A percentile compares a stretch with the other conserved stretches of the same genome.
Conservation (phyloP, 2,329 filamentous ascomycete species). For the Chaetomium sp. region DNA sequence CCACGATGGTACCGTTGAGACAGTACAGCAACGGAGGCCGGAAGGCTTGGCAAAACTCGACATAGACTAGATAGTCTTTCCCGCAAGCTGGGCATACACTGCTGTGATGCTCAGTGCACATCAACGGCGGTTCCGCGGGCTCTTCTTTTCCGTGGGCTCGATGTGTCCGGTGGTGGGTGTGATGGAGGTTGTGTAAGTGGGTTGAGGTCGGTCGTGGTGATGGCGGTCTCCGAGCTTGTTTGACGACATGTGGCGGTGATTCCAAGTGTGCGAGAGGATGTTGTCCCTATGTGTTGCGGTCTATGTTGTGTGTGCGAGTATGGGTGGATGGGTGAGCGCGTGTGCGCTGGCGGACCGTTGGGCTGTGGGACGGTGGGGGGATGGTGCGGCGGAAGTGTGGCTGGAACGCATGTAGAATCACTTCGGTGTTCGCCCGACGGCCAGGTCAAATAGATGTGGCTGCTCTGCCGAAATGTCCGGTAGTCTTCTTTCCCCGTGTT, state of each 20-base stretch:
- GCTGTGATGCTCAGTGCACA: slow-evolving; percentile 53
- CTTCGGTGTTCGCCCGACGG: too few relatives aligned
- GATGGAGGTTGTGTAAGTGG: background rate
- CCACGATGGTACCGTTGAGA: slow-evolving; percentile 36
- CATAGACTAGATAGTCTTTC: slow-evolving; percentile 53
- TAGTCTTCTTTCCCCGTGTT: too few relatives aligned
- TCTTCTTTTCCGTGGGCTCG: background rate
- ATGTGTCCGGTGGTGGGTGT: background rate
- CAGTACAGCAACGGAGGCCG: slow-evolving; percentile 44
- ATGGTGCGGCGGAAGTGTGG: too few relatives aligned
- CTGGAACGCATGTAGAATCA: too few relatives aligned
- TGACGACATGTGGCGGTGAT: slow-evolving; percentile 12
- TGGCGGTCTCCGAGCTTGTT: background rate
- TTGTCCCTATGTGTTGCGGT: background rate
- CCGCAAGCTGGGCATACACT: slow-evolving; percentile 51
- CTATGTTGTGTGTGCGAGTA: background rate
- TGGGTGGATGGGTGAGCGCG: background rate
- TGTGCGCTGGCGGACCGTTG: too few relatives aligned
- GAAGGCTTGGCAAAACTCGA: slow-evolving; percentile 48
- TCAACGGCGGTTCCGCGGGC: slow-evolving; percentile 34
- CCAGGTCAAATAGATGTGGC: too few relatives aligned
- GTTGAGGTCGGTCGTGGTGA: background rate
- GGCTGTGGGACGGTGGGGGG: too few relatives aligned
- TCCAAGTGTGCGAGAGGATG: background rate
- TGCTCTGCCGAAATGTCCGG: too few relatives aligned